A percentile compares a stretch with the other conserved stretches of the same genome.
Conservation (phyloP, 768 basidiomycete species). For the Dioszegia aurantiaca region DNA sequence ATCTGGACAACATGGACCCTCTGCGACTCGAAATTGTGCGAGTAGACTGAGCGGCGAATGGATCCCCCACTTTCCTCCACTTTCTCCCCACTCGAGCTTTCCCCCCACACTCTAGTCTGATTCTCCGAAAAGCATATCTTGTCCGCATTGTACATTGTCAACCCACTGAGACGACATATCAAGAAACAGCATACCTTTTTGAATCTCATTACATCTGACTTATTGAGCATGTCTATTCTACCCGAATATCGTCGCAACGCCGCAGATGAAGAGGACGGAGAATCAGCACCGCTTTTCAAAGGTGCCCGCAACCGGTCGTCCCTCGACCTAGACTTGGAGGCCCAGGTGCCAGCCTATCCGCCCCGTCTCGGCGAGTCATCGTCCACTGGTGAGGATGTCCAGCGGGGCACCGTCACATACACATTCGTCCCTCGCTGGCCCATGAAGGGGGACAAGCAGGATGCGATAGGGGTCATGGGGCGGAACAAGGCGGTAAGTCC, state of each 20-base stretch:
- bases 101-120: too few relatives aligned
- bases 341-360: background rate
- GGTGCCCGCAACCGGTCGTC: background rate
- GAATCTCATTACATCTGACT: too few relatives aligned
- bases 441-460: constrained; percentile 19
- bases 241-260: constrained; percentile 1
- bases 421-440: constrained; percentile 34
- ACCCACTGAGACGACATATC: too few relatives aligned
- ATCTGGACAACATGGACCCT: too few relatives aligned
- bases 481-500: constrained; percentile 20
- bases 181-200: too few relatives aligned
- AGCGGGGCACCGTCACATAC: constrained; percentile 24
- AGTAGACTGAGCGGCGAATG: too few relatives aligned
- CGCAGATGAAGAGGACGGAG: background rate
- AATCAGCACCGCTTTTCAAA: constrained; percentile 6
- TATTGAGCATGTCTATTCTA: constrained; percentile 1
- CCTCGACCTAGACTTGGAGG: constrained; percentile 11
- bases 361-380: background rate
- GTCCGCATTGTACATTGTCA: too few relatives aligned
- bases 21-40: too few relatives aligned
- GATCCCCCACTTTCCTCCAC: too few relatives aligned
- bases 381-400: background rate
- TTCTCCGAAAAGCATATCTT: too few relatives aligned
- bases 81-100: too few relatives aligned
- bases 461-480: constrained; percentile 33